phyloP scores from a whole-genome alignment of 495 filamentous ascomycete species.

The Penicillium bovifimosum region DNA sequence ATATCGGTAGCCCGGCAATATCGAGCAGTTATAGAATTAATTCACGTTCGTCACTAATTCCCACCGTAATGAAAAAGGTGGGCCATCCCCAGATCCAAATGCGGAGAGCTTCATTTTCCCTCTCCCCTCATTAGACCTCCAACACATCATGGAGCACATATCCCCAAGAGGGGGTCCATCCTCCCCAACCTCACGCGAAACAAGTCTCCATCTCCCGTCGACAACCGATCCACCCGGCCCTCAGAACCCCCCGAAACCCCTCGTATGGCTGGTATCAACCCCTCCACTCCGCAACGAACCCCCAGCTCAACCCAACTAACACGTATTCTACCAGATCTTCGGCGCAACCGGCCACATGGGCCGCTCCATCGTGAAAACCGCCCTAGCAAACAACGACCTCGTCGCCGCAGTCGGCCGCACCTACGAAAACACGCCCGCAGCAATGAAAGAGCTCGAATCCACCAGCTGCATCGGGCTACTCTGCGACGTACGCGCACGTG shows the following conservation, averaged over 20 bases:
- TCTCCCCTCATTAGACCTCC: not conserved
- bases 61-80: not conserved
- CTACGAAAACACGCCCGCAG: constrained; percentile 69
- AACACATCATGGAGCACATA: constrained; percentile 28
- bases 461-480: constrained; percentile 69
- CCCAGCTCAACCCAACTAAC: constrained; percentile 2
- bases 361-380: constrained; percentile 76
- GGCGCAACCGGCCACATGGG: constrained; percentile 96
- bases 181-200: constrained; percentile 32
- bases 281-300: constrained; percentile 1
- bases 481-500: constrained; percentile 81
- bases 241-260: constrained; percentile 62
- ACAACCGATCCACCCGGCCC: constrained; percentile 78
- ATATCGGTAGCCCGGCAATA: not conserved
- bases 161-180: constrained; percentile 25
- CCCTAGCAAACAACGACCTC: constrained; percentile 75
- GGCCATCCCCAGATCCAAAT: not conserved
- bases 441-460: constrained; percentile 55
- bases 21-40: not conserved
- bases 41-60: not conserved
- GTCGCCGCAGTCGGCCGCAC: constrained; percentile 83
- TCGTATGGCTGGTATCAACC: constrained; percentile 75
- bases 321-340: constrained; percentile 57
- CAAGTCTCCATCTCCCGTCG: constrained; percentile 57
- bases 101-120: constrained; percentile 3